Conservation (phyloP, 31 red algal genomes). For the Odonthalia washingtoniensis region DNA sequence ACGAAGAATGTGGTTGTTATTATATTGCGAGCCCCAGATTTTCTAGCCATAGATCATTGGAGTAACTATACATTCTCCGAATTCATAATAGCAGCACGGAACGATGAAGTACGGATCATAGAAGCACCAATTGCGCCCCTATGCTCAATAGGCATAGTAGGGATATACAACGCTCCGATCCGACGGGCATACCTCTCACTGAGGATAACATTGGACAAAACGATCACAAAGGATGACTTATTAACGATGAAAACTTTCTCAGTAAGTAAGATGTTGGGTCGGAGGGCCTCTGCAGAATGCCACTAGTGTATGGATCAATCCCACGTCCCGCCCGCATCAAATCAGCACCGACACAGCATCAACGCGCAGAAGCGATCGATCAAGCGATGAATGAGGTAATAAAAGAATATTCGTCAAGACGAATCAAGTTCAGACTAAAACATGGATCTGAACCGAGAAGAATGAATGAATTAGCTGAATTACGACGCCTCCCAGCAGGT, state of each 20-base stretch:
- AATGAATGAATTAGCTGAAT: neutral
- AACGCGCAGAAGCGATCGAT: slow-evolving; percentile 34
- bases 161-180: slow-evolving; percentile 48
- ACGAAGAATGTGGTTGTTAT: neutral
- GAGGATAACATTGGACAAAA: neutral
- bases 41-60: slow-evolving; percentile 57
- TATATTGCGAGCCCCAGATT: slow-evolving; percentile 54
- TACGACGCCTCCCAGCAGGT: neutral
- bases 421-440: slow-evolving; percentile 31
- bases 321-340: neutral
- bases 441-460: neutral
- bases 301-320: slow-evolving; percentile 22
- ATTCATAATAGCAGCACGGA: neutral
- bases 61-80: slow-evolving; percentile 47
- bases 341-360: slow-evolving; percentile 13
- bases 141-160: slow-evolving; percentile 43
- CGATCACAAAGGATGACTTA: slow-evolving; percentile 15
- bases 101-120: slow-evolving; percentile 23
- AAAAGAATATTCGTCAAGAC: slow-evolving; percentile 12
- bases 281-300: slow-evolving; percentile 32
- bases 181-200: slow-evolving; percentile 6
- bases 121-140: slow-evolving; percentile 45
- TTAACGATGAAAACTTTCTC: slow-evolving; percentile 30
- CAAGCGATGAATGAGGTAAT: slow-evolving; percentile 36
- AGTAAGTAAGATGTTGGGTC: slow-evolving; percentile 38